These are phyloP conservation scores for Nicotiana attenuata DNA, from an alignment of 257 asterid genomes.

Conservation along the genomic window DNA sequence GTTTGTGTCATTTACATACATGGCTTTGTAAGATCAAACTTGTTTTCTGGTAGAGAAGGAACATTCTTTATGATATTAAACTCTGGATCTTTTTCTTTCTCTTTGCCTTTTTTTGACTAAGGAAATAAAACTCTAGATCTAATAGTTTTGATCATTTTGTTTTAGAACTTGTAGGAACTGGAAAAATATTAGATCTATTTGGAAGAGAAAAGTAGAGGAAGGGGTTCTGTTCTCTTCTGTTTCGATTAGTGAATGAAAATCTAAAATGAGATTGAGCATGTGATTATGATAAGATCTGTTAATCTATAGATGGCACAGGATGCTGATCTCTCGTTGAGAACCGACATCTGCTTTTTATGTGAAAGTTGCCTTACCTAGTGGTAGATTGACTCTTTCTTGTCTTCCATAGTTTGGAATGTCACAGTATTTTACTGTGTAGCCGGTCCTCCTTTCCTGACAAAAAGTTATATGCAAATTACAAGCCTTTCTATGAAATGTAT, in stretches of 20 bases:
- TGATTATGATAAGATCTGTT: not conserved
- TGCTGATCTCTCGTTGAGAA: not conserved
- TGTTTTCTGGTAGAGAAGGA: not conserved
- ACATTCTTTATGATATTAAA: not conserved
- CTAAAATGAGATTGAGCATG: not conserved
- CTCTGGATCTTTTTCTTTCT: not conserved
- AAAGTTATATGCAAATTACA: no score
- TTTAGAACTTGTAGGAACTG: not conserved
- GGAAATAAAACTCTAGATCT: not conserved
- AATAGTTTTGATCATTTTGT: not conserved
- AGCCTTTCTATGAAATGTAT: no score
- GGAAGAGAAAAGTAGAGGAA: not conserved
- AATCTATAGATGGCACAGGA: not conserved
- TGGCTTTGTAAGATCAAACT: not conserved
- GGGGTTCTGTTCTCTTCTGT: not conserved
- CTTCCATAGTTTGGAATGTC: no score
- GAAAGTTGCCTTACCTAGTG: no score
- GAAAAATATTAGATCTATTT: not conserved
- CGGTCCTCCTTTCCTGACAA: no score
- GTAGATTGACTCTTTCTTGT: no score
- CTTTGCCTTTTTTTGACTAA: not conserved
- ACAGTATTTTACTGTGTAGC: no score
- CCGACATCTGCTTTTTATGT: not conserved
- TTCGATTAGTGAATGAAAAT: not conserved
- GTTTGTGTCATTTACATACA: conserved; percentile 8